Conservation (phyloP, 345 rosid species). For the Cardamine occulta region DNA sequence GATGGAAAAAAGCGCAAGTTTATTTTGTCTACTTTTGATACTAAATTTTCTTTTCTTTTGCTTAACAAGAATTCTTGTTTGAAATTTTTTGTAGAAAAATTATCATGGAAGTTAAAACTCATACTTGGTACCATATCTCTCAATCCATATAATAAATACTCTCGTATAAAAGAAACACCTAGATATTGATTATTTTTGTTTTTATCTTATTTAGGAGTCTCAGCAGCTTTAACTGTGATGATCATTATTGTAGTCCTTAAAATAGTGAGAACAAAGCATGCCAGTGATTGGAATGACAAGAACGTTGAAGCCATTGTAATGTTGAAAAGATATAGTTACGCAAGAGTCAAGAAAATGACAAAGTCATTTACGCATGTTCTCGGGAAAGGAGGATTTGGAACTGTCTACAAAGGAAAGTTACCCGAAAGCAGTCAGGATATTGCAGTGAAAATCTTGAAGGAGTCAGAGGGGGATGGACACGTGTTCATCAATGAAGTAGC, state of each 20-base stretch:
- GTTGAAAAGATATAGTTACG: constrained; percentile 31
- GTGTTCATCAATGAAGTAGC: constrained; percentile 58
- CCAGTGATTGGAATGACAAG: background rate
- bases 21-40: background rate
- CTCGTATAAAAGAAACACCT: background rate
- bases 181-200: background rate
- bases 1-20: background rate
- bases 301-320: background rate
- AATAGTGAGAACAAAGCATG: background rate
- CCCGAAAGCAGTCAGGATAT: constrained; percentile 3
- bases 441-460: constrained; percentile 43
- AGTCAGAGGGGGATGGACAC: constrained; percentile 36
- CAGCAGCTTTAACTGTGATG: background rate
- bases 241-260: background rate
- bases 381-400: constrained; percentile 42
- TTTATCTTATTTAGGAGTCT: background rate
- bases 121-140: background rate
- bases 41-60: background rate
- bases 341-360: constrained; percentile 41
- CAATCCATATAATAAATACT: background rate
- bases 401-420: constrained; percentile 32
- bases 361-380: constrained; percentile 34
- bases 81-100: background rate
- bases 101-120: background rate
- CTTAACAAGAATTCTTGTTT: background rate